A percentile compares a stretch with the other conserved stretches of the same genome.
Conservation (phyloP, 306 rosid genomes). For the Alnus glutinosa region DNA sequence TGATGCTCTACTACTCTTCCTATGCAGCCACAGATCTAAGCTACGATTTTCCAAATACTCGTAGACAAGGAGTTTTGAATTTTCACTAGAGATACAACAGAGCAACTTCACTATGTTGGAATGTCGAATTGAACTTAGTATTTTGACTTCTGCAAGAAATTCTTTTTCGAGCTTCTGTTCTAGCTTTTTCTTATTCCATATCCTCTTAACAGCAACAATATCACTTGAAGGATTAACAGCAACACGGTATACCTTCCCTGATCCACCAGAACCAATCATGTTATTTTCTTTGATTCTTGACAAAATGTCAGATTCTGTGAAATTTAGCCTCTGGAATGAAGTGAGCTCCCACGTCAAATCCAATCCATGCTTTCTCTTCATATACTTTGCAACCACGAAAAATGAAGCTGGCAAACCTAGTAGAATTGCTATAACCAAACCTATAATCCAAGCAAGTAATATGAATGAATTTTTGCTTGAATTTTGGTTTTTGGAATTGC, state of each 20-base stretch:
- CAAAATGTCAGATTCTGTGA: slow-evolving; percentile 56
- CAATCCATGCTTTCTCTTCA: slow-evolving; percentile 34
- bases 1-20: slow-evolving; percentile 32
- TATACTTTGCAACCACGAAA: slow-evolving; percentile 24
- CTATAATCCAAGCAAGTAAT: slow-evolving; percentile 48
- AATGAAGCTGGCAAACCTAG: slow-evolving; percentile 19
- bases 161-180: slow-evolving; percentile 44
- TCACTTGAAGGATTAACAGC: slow-evolving; percentile 4
- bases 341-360: slow-evolving; percentile 60
- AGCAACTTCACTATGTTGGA: too few species aligned
- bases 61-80: slow-evolving; percentile 68
- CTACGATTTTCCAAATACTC: slow-evolving; percentile 68
- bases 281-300: slow-evolving; percentile 44
- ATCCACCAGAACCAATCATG: slow-evolving; percentile 76
- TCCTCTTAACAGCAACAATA: too few species aligned
- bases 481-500: slow-evolving; percentile 33
- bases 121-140: slow-evolving; percentile 66
- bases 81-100: too few species aligned
- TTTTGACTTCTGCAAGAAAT: slow-evolving; percentile 69
- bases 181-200: too few species aligned
- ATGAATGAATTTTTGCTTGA: slow-evolving; percentile 22
- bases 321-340: slow-evolving; percentile 64
- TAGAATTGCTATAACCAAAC: slow-evolving; percentile 28
- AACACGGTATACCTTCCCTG: slow-evolving; percentile 71
- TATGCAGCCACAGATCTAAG: slow-evolving; percentile 72